Evolutionary conservation across 768 basidiomycete species (phyloP).

Genomic region (Russula sp.): DNA sequence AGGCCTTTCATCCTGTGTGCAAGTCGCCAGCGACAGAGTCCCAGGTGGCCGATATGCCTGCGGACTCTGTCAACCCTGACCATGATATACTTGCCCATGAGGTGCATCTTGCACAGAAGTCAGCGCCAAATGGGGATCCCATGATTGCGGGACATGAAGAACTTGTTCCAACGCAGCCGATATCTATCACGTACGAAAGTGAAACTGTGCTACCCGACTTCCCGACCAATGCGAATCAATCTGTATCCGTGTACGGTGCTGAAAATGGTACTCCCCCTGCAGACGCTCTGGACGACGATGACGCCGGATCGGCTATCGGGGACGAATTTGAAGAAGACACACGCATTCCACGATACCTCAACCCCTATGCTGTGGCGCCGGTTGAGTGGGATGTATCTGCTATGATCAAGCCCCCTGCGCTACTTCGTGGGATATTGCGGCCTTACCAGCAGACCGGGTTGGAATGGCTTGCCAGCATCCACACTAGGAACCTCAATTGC

Average conservation of each 20-base stretch:
- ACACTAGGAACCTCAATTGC: conserved; percentile 72
- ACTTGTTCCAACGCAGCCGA: background rate
- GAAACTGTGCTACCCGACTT: conserved; percentile 1
- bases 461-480: conserved; percentile 90
- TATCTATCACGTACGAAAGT: background rate
- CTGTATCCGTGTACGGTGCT: background rate
- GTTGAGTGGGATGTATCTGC: conserved; percentile 57
- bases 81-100: background rate
- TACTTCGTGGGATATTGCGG: conserved; percentile 81
- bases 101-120: background rate
- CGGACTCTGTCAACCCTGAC: background rate
- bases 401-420: conserved; percentile 54
- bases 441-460: conserved; percentile 92
- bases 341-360: conserved; percentile 41
- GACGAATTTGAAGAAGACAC: conserved; percentile 35
- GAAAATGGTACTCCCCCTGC: conserved; percentile 24
- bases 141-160: background rate
- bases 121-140: background rate
- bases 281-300: conserved; percentile 28
- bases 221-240: background rate
- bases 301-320: conserved; percentile 31
- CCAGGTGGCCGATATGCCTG: background rate
- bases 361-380: conserved; percentile 62
- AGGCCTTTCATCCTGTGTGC: background rate
- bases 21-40: background rate